These are phyloP conservation scores for Colletotrichum phormii DNA, from an alignment of 2,329 filamentous ascomycete species.

Conservation along the genomic window DNA sequence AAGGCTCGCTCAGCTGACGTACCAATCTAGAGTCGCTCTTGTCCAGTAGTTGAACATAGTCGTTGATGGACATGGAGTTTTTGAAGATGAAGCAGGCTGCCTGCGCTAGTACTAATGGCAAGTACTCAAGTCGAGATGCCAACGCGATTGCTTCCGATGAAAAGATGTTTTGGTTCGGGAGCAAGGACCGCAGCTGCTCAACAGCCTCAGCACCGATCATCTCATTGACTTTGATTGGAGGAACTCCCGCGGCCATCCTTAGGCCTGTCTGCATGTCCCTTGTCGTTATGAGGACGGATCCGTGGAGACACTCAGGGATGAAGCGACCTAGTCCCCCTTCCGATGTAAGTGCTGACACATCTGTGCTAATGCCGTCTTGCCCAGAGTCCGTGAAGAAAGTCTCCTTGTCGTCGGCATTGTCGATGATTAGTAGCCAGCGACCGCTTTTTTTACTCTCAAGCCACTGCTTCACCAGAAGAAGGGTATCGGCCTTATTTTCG, in stretches of 20 bases:
- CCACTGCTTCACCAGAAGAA: no score
- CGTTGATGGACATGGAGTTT: background rate
- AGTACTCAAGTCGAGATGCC: background rate
- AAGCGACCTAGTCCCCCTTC: constrained; percentile 35
- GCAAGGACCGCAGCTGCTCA: no score
- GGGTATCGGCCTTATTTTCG: no score
- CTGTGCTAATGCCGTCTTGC: no score
- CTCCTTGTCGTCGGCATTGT: constrained; percentile 37
- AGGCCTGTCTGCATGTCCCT: no score
- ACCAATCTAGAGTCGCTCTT: constrained; percentile 37
- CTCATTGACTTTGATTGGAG: no score
- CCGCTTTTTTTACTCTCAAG: constrained; percentile 14
- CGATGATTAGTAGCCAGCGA: constrained; percentile 38
- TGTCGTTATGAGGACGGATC: constrained; percentile 42
- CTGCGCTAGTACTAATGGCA: background rate
- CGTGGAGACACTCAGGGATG: constrained; percentile 46
- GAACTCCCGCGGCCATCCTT: no score
- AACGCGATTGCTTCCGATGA: no score
- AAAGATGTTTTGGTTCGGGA: no score
- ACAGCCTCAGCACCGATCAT: no score
- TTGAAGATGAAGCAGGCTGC: background rate
- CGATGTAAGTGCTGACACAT: constrained; percentile 27
- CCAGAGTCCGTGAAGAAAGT: constrained; percentile 3
- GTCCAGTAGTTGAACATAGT: constrained; percentile 40
- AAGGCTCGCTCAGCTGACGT: constrained; percentile 43